Evolutionary conservation across 1,284 basidiomycete species (phyloP).

Genomic region (Termitomyces sp.): DNA sequence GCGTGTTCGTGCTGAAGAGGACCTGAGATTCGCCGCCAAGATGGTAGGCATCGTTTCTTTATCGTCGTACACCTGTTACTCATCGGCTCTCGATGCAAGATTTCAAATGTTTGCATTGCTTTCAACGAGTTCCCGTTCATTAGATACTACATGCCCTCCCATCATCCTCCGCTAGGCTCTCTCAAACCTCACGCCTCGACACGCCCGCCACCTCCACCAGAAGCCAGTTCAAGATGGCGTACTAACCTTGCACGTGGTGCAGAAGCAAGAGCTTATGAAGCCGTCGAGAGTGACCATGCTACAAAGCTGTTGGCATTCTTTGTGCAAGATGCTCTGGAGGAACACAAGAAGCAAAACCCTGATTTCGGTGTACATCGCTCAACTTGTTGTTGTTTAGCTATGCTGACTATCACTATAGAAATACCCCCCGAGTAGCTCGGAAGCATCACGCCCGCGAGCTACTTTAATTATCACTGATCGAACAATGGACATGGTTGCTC

Average conservation of each 20-base stretch:
- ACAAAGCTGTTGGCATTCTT: slow-evolving; percentile 77
- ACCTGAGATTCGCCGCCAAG: slow-evolving; percentile 71
- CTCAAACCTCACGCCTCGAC: slow-evolving; percentile 62
- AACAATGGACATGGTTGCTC: slow-evolving; percentile 89
- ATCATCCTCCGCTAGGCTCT: slow-evolving; percentile 85
- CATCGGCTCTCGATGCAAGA: slow-evolving; percentile 40
- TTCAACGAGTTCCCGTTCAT: slow-evolving; percentile 93
- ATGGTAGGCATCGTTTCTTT: slow-evolving; percentile 38
- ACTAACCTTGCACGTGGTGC: slow-evolving; percentile 69
- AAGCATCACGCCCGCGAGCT: slow-evolving; percentile 67
- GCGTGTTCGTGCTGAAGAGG: slow-evolving; percentile 73
- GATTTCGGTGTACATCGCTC: slow-evolving; percentile 70
- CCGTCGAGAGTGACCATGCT: slow-evolving; percentile 65
- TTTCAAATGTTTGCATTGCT: slow-evolving; percentile 87
- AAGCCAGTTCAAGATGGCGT: slow-evolving; percentile 61
- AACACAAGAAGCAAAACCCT: slow-evolving; percentile 78
- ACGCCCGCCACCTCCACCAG: slow-evolving; percentile 57
- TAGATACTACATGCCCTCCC: slow-evolving; percentile 86
- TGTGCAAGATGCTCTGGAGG: slow-evolving; percentile 80
- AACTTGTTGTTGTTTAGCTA: neutral
- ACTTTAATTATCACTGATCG: slow-evolving; percentile 93
- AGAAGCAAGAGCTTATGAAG: slow-evolving; percentile 59
- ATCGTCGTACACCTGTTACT: neutral
- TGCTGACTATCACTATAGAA: slow-evolving; percentile 39
- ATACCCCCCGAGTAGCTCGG: slow-evolving; percentile 35